A percentile compares a stretch with the other conserved stretches of the same genome.
phyloP scores from a whole-genome alignment of 805 yeast genomes.

The Candida arabinofermentans region DNA sequence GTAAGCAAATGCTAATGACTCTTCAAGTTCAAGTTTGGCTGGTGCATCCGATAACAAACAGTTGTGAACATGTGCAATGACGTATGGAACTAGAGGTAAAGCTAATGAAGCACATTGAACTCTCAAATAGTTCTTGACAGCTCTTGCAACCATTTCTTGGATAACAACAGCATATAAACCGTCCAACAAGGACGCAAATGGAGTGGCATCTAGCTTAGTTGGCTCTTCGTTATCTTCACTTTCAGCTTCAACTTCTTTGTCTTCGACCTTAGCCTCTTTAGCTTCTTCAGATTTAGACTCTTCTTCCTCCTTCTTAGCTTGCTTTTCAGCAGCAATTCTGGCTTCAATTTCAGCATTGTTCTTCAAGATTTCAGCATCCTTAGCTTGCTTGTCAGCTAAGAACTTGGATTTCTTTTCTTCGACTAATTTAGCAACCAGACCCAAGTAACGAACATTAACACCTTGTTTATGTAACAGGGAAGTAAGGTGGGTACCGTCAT shows the following conservation, averaged over 20 bases:
- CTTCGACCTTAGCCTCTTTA: slow-evolving; percentile 30
- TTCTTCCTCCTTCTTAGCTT: slow-evolving; percentile 13
- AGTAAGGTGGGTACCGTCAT: slow-evolving; percentile 77
- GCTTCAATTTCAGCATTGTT: slow-evolving; percentile 14
- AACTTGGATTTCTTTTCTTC: slow-evolving; percentile 20
- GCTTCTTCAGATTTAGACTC: slow-evolving; percentile 24
- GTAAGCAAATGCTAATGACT: slow-evolving; percentile 38
- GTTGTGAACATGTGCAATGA: slow-evolving; percentile 70
- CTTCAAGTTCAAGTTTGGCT: slow-evolving; percentile 39
- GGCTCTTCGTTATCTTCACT: slow-evolving; percentile 29
- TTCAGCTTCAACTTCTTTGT: slow-evolving; percentile 31
- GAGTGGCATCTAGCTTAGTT: slow-evolving; percentile 39
- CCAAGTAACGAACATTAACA: slow-evolving; percentile 85
- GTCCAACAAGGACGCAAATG: slow-evolving; percentile 38
- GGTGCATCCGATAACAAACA: slow-evolving; percentile 46
- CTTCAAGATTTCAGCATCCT: slow-evolving; percentile 30
- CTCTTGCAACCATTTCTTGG: slow-evolving; percentile 77
- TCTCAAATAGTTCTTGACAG: slow-evolving; percentile 71
- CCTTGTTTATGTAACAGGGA: slow-evolving; percentile 72
- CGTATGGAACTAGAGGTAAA: slow-evolving; percentile 48
- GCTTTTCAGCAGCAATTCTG: slow-evolving; percentile 28
- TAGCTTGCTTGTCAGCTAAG: slow-evolving; percentile 15
- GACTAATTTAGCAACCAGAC: slow-evolving; percentile 43
- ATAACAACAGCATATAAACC: slow-evolving; percentile 46
- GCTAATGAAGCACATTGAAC: slow-evolving; percentile 44